Evolutionary conservation across 208 protist species (phyloP), one percentile per base, ranked within the genome.

Genomic region (Trypanosoma cruzi): DNA sequence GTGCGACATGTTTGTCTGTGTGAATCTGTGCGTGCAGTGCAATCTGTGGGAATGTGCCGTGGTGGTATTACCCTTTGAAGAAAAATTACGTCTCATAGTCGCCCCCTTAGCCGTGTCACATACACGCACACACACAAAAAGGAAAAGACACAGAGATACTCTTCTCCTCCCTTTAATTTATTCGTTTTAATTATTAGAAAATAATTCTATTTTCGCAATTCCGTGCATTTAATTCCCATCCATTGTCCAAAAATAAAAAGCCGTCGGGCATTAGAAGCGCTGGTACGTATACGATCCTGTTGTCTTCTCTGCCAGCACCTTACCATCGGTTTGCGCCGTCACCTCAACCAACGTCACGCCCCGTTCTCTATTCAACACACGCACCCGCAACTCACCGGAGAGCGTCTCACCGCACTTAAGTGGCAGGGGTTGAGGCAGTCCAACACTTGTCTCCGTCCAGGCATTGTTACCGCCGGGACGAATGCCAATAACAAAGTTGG

Each of bases 401-500:
- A 96, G 55, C 37, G 63, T 81, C 76, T 96, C 88, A 0, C 91
- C 91, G 0, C 73, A 69, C 22, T 77, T 79, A 29, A 96, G 83
- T 28, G 91, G 91, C 46, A 96, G 73, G 28, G 88, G 80, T 54
- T 83, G 74, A 1, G 28, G 73, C 53, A 96, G 84, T 8, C 71
- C 76, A 14, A 93, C 91, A 67, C 84, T 93, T 16, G 87, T 83
- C 79, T 96, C 91, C 29, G 88, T 94, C 91, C 91, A 96, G 40
- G 65, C 73, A 62, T 90, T 94, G 26, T 68, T 75, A 22, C 88
- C 86, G 24, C 91, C 91, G 26, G 88, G 91, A 53, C 77, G 76
- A 34, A 94, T 83, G 42, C 86, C 83, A n/a, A 96, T 65, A 3
- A 94, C 81, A 61, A 96, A 96, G 81, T 94, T 94, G n/a, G 86